phyloP scores from a whole-genome alignment of 257 asterid genomes.

The Scutellaria baicalensis region DNA sequence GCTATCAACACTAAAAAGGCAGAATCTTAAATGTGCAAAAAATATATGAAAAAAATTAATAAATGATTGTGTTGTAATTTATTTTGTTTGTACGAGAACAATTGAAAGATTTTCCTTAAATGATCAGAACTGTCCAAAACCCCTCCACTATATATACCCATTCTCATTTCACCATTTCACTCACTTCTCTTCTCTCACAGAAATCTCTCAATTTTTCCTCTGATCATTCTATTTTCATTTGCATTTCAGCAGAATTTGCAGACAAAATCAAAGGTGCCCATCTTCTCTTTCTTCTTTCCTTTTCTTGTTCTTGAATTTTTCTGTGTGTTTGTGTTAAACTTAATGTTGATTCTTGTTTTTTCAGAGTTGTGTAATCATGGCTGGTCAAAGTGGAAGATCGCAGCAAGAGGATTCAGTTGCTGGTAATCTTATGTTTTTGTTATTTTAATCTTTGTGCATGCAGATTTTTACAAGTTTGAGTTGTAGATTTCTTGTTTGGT shows the following conservation, averaged over 20 bases:
- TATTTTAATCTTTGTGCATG: no score
- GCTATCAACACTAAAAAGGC: no score
- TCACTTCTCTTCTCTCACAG: constrained; percentile 19
- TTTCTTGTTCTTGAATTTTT: not conserved
- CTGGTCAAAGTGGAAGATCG: no score
- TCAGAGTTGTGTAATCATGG: no score
- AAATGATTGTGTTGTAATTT: no score
- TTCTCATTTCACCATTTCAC: constrained; percentile 2
- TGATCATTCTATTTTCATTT: not conserved
- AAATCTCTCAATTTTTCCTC: not conserved
- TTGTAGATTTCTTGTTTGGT: not conserved
- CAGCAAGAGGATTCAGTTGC: no score
- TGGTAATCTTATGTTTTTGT: no score
- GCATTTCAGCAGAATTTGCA: not conserved
- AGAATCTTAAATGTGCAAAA: no score
- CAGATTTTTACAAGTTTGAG: not conserved
- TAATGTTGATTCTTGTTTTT: no score
- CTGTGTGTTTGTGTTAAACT: not conserved
- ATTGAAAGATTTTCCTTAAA: constrained; percentile 8
- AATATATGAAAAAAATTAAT: no score
- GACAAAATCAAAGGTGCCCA: constrained; percentile 19
- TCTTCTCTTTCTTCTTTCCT: not conserved
- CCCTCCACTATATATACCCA: not conserved
- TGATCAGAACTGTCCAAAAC: constrained; percentile 18
- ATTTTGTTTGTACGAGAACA: not conserved